Evolutionary conservation across 192 early-diverging fungal genomes (phyloP), one percentile per base, ranked within the genome.

Genomic region (Coemansia javaensis): DNA sequence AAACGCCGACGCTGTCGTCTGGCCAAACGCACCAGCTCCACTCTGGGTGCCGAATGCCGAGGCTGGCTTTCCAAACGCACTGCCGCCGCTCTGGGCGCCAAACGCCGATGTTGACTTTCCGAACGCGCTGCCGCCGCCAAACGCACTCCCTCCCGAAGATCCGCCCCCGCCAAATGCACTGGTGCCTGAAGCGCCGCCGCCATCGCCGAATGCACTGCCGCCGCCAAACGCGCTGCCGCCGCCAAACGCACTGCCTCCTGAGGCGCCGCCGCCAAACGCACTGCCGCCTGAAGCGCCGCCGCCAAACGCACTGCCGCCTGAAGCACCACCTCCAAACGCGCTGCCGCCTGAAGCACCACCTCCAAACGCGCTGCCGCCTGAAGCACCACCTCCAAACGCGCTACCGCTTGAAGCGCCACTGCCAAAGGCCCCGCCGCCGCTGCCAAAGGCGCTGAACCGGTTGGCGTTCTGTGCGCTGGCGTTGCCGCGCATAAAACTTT

Each of bases 391-490:
- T 1, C 15, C 27, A 37, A 37, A 41, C 22, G 13, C 24, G 53
- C 56, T 63, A 43, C 48, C 17, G 40, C 53, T 28, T n/a, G n/a
- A n/a, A n/a, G n/a, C n/a, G 15, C 66, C 63, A 22, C 40, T 57
- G 2, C 20, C 31, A 20, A 30, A 31, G 16, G 14, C 25, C 22
- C 40, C 57, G 2, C 20, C 31, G 20, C 32, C 27, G 16, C 17
- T 18, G 17, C 21, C 15, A 40, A 59, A 50, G 3, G 47, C 27
- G 35, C 59, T 14, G 25, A 52, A 49, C 17, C 48, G 23, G 35
- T 44, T 53, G 40, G 23, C 15, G 50, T 5, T 50, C 36, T 42
- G 52, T 28, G 17, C 72, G 34, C 81, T 72, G 22, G 65, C 65
- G 44, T 51, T 24, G 6, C 40, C 40, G 52, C 12, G 27, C 49